Base-by-base conservation (phyloP, 1,284 basidiomycete genomes). In the Dichomitus squalens region DNA sequence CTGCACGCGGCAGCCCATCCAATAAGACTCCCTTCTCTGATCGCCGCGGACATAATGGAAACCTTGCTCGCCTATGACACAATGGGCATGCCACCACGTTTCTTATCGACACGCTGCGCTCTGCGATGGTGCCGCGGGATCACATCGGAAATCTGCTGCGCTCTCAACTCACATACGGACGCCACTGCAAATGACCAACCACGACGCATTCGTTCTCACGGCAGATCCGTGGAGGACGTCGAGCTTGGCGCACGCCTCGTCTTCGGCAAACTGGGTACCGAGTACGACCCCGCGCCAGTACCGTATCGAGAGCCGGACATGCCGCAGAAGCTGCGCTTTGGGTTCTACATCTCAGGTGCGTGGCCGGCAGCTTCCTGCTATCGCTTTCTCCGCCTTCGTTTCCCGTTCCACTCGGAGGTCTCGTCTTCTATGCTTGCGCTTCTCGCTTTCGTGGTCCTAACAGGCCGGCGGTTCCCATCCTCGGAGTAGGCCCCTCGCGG, bases 271-370 rank as follows among this genome's bases (percentile, higher is more conserved):
- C 75, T 75, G n/a, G 77, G 79, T 44, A 66, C 64, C 2, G 68
- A 58, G 47, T 70, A 77, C 55, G 74, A 75, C 47, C 71, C 80
- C 20, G 75, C 81, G 3, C 87, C 89, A 2, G 41, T 90, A 23
- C 83, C 84, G 9, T 92, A 80, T 67, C 80, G 84, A 23, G 80
- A 87, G 21, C 74, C 83, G 4, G 67, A 75, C 47, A 67, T 89
- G 39, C 76, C 82, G 7, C 60, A 71, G 49, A 90, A 84, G 68
- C 75, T 92, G 29, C 80, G 80, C 53, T 87, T 93, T 67, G 91
- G 90, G 9, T 93, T 87, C 69, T 92, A 89, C 66, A 77, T 79
- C 23, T 80, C 81, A 51, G 86, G 87, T 81, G 63, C 41, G 73
- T 68, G 34, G 25, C 35, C 21, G 9, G 11, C 49, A 33, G 58